Base-by-base conservation (phyloP, 1,139 yeast genomes). In the Saccharomyces hybrid region DNA sequence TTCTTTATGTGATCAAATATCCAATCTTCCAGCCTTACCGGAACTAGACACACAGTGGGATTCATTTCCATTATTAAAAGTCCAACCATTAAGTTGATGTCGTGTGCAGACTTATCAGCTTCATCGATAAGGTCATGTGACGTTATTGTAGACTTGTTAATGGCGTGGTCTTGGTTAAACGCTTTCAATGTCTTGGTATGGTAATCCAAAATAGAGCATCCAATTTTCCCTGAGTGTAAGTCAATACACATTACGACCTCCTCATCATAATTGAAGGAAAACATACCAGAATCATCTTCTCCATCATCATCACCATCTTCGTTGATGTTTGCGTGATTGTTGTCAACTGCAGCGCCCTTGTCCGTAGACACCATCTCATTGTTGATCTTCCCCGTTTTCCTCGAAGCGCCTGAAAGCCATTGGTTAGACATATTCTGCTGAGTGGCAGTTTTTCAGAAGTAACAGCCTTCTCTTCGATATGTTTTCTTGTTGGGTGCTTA, bases 1-100 rank as follows among this genome's bases (percentile, higher is more conserved):
- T n/a, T 27, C 26, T 53, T 47, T 6, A 59, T 47, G 44, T 28
- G 52, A 1, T 54, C 46, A 25, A 48, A 57, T 31, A 49, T 47
- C 27, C 14, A 23, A 44, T 60, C 60, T 14, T 56, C 58, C 11
- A 62, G 41, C 11, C 58, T 56, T 25, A 57, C 55, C 1, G 67
- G 60, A 3, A 62, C 42, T 11, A 64, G 19, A 47, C 62, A 60
- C 11, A 54, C 19, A 2, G 59, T 53, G 1, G 68, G 64, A 2
- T 47, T 42, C 23, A 52, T 16, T 11, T 56, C 57, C 25, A 51
- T 27, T 9, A 64, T 32, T 4, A 62, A 23, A 14, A 54, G 52
- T 29, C 57, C 63, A 11, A 42, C 16, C 13, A 63, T 48, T 31
- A 48, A 7, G 34, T 55, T 59, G 2, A 56, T 46, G 31, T 62